Base-by-base conservation (phyloP, 495 filamentous ascomycete species). In the Daldinia bambusicola region DNA sequence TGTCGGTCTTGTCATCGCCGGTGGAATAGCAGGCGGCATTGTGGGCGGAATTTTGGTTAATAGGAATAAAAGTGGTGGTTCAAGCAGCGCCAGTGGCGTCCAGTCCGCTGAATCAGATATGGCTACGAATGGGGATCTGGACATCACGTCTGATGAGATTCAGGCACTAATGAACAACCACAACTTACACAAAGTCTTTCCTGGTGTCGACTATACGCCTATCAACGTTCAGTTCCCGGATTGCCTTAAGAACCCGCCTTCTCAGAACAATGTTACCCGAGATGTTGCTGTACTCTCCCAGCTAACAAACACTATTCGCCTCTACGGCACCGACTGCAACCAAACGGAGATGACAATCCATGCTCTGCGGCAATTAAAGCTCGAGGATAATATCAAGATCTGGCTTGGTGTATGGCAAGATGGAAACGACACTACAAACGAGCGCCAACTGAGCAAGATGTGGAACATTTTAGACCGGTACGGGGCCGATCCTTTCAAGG, bases 241-340 rank as follows among this genome's bases (percentile, higher is more conserved):
- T 2, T 99, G 95, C 80, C 68, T 95, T 41, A 82, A 84, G 61
- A 86, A 89, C 74, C 92, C 92, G 5, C 91, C 95, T 0, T 91
- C 88, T 4, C 95, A 97, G 77, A 97, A 98, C 81, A 97, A 98
- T 73, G 85, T 99, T 72, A 99, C 95, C 6, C 88, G 91, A 41
- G 95, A 99, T 74, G 80, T 99, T 59, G 95, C 95, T 26, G 90
- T 97, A 9, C 87, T 99, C 16, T 94, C 93, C 4, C 94, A 97
- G 76, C 84, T 99, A 36, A 98, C 93, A 62, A 94, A 97, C 77
- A 90, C 87, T 2, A 85, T 99, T 48, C 92, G 95, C 1, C 85
- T 98, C 13, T 99, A 99, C 77, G 95, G 95, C 26, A 98, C 93
- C 14, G 95, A 99, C 80, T 99, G 95, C 85, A 98, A 98, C 77